A percentile compares a stretch with the other conserved stretches of the same genome.
phyloP scores from a whole-genome alignment of 495 filamentous ascomycete species.

The Talaromyces trachyspermus region DNA sequence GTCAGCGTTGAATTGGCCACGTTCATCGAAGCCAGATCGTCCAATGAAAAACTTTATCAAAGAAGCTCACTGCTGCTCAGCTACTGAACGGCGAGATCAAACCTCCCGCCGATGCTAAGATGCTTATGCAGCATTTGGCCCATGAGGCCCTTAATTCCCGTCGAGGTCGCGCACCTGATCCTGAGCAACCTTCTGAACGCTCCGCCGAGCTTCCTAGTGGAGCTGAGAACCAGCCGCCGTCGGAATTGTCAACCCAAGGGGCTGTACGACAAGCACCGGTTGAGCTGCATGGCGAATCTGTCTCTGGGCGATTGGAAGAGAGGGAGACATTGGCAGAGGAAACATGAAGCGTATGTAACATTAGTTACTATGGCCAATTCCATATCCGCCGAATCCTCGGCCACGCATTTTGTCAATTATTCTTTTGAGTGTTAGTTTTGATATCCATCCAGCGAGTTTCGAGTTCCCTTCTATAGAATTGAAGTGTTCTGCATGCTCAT shows the following conservation, averaged over 20 bases:
- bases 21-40: constrained; percentile 86
- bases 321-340: too few relatives aligned
- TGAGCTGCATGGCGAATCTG: neutral
- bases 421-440: too few relatives aligned
- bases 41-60: constrained; percentile 92
- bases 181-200: neutral
- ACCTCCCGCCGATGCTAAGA: constrained; percentile 72
- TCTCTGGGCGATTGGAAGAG: neutral
- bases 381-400: too few relatives aligned
- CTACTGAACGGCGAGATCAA: constrained; percentile 70
- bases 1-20: constrained; percentile 87
- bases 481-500: too few relatives aligned
- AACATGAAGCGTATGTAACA: too few relatives aligned
- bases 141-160: constrained; percentile 54
- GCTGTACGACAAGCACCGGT: neutral
- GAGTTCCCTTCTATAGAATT: too few relatives aligned
- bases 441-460: too few relatives aligned
- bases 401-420: too few relatives aligned
- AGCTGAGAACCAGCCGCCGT: neutral
- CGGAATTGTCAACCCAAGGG: neutral
- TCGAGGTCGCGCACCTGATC: neutral
- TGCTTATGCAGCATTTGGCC: constrained; percentile 70
- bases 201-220: neutral
- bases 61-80: constrained; percentile 67
- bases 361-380: too few relatives aligned